Evolutionary conservation across 495 filamentous ascomycete species (phyloP).

Genomic region (Penicillium odoratum): DNA sequence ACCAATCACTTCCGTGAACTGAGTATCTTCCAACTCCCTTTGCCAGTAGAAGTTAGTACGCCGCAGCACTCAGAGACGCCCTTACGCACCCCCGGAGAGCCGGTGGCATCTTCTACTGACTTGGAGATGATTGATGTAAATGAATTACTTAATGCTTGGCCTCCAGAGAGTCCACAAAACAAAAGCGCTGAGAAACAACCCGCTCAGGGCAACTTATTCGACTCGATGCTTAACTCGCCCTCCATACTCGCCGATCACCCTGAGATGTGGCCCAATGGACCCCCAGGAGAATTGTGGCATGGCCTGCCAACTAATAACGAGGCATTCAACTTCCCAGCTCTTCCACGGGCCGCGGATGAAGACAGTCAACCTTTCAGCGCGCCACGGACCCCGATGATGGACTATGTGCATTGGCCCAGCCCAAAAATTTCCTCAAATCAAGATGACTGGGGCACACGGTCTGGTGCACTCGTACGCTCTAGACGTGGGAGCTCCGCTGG

Average conservation of each 20-base stretch:
- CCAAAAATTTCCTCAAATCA: background rate
- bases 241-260: background rate
- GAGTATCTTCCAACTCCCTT: background rate
- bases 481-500: background rate
- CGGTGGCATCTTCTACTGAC: background rate
- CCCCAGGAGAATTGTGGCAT: background rate
- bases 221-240: background rate
- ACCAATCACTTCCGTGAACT: background rate
- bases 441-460: background rate
- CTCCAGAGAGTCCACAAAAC: background rate
- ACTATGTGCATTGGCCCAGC: background rate
- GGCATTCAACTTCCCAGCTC: constrained; percentile 3
- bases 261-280: constrained; percentile 9
- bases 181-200: background rate
- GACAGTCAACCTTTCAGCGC: background rate
- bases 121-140: background rate
- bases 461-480: background rate
- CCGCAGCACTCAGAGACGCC: background rate
- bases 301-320: background rate
- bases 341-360: background rate
- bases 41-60: background rate
- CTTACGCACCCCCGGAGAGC: background rate
- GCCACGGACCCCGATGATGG: background rate
- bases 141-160: background rate
- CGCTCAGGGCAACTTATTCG: background rate